Base-by-base conservation (phyloP, 306 rosid species). In the Castanea sativa region DNA sequence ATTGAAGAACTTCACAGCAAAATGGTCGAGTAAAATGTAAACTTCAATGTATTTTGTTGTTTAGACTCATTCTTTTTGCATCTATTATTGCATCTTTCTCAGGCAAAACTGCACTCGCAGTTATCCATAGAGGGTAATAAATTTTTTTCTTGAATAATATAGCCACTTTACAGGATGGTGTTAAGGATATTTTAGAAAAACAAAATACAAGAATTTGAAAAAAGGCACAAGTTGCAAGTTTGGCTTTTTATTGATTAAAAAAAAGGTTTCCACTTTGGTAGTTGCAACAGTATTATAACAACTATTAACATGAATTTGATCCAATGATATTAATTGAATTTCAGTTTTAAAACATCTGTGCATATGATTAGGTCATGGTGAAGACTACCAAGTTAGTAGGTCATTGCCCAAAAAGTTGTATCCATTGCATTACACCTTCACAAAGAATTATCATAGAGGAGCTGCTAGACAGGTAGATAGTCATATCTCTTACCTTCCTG, bases 341-440 rank as follows among this genome's bases (percentile, higher is more conserved):
- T 57, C 45, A 25, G 30, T 52, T 56, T 45, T 76, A 38, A 15
- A 56, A 5, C 29, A 1, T 35, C 45, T 83, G 25, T 74, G 29
- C 69, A 32, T n/a, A 38, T 60, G 67, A 59, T 73, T 64, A 33
- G 35, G 35, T 33, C 35, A 4, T 33, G 83, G 83, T 58, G 95
- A 90, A 60, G 94, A 95, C 83, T 92, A 90, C 83, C 94, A 83
- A 85, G 90, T 90, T 97, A 64, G 94, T 86, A 73, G 97, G 97
- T 73, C 96, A 92, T 81, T 94, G 99, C 86, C 99, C 97, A 27
- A 90, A 92, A 83, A 91, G 88, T 74, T 94, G 99, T 83, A 95
- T 92, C 73, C 91, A 94, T 83, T 95, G 91, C 13, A 97, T 92
- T 6, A 95, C 99, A 56, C 97, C 97, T 68, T 90, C 91, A 6